These are phyloP conservation scores for Magnaporthiopsis rhizophila DNA, from an alignment of 2,329 filamentous ascomycete species.

Conservation along the genomic window DNA sequence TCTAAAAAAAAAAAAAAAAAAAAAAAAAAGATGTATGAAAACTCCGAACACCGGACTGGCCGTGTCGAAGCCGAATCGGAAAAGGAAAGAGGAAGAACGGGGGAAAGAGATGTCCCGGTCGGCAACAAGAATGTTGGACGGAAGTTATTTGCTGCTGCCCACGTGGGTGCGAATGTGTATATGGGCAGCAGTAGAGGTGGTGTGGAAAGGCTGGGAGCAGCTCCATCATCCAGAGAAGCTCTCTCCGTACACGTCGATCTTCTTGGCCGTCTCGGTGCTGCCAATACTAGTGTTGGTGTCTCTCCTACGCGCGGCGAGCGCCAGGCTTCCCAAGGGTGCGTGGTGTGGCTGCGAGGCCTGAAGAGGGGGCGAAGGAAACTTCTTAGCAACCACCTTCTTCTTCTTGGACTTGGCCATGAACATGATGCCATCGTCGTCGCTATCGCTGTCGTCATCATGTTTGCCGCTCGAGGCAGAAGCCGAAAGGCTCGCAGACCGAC, in stretches of 20 bases:
- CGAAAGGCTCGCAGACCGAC: background rate
- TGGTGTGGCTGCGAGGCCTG: constrained; percentile 12
- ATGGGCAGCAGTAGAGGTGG: background rate
- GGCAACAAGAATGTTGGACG: background rate
- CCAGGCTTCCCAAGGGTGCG: constrained; percentile 18
- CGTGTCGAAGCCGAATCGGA: background rate
- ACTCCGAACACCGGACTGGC: background rate
- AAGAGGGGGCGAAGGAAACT: background rate
- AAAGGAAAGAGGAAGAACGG: background rate
- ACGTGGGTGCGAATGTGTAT: background rate
- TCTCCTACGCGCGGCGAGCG: constrained; percentile 28
- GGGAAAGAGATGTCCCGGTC: background rate
- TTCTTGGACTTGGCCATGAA: constrained; percentile 46
- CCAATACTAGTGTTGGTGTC: constrained; percentile 54
- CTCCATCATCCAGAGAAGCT: background rate
- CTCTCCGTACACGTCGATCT: constrained; percentile 23
- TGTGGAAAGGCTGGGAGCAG: background rate
- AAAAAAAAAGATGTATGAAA: background rate
- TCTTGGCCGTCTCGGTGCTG: constrained; percentile 58
- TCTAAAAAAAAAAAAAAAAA: constrained; percentile 1
- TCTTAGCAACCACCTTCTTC: constrained; percentile 21
- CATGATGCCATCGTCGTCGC: constrained; percentile 47
- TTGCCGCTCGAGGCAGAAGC: background rate
- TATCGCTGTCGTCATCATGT: constrained; percentile 41
- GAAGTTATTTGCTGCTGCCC: background rate